A percentile compares a stretch with the other conserved stretches of the same genome.
These are phyloP conservation scores for Aureobasidium uvarum DNA, from an alignment of 2,329 filamentous ascomycete genomes.

Conservation along the genomic window DNA sequence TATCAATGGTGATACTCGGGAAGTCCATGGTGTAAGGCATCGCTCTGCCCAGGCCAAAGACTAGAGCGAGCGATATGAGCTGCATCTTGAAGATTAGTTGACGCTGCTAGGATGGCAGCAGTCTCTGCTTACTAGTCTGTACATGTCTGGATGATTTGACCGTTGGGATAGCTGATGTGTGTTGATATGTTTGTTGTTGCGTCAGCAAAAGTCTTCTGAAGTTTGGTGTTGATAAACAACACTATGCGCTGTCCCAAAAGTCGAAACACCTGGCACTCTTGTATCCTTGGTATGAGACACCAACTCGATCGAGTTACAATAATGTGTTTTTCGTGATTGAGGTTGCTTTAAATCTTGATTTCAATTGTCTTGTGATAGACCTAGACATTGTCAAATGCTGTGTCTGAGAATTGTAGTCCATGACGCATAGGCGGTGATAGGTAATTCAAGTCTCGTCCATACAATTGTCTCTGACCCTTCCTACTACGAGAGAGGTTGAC, in stretches of 20 bases:
- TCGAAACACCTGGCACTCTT: background rate
- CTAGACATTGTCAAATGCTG: too few relatives aligned
- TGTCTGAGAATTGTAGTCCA: background rate
- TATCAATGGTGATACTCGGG: background rate
- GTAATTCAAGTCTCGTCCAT: background rate
- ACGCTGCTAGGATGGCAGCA: too few relatives aligned
- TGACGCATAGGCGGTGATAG: too few relatives aligned
- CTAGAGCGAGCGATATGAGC: background rate
- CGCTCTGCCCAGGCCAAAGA: background rate
- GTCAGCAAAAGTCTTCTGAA: background rate
- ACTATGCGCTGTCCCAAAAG: background rate
- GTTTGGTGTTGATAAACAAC: conserved; percentile 1
- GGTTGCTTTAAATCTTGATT: background rate
- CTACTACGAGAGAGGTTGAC: background rate
- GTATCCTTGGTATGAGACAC: too few relatives aligned
- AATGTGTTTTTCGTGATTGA: background rate
- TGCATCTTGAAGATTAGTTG: background rate
- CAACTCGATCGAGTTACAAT: too few relatives aligned
- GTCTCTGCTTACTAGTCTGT: background rate
- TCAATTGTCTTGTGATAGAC: background rate
- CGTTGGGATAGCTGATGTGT: background rate
- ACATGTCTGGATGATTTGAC: background rate
- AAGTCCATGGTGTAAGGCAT: background rate
- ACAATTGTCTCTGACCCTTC: background rate
- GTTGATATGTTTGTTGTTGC: background rate